These are phyloP conservation scores for Cryptosporidium tyzzeri DNA, from an alignment of 169 alveolate genomes.

Conservation along the genomic window DNA sequence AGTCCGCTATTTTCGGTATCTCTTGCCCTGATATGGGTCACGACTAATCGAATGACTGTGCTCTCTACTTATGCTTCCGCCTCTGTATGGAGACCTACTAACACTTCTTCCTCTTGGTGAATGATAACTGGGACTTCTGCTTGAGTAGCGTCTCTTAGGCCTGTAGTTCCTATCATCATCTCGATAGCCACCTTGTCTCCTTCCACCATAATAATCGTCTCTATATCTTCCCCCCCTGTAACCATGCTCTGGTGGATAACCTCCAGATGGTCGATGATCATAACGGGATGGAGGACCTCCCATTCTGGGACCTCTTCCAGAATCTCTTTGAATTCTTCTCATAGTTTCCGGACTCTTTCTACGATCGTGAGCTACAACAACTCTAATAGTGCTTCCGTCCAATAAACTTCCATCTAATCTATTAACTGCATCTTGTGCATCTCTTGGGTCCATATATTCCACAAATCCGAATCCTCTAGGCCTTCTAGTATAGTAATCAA, in stretches of 20 bases:
- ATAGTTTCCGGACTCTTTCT: conserved; percentile 91
- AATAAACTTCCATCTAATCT: conserved; percentile 87
- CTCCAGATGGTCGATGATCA: conserved; percentile 46
- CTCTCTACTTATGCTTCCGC: conserved; percentile 56
- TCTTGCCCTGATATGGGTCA: conserved; percentile 67
- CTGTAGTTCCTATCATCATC: conserved; percentile 58
- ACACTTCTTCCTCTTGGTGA: conserved; percentile 69
- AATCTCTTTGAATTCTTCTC: conserved; percentile 80
- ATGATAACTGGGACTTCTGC: conserved; percentile 54
- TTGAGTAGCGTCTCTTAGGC: conserved; percentile 40
- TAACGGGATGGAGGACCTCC: conserved; percentile 21
- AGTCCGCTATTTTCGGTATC: conserved; percentile 44
- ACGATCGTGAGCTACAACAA: conserved; percentile 91
- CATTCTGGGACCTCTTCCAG: conserved; percentile 42
- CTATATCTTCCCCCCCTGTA: conserved; percentile 46
- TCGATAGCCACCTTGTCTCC: conserved; percentile 44
- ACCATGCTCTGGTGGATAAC: conserved; percentile 38
- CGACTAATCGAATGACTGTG: conserved; percentile 46
- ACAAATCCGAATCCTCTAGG: conserved; percentile 94
- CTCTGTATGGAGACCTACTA: conserved; percentile 69
- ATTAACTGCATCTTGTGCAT: conserved; percentile 89
- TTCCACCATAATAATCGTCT: conserved; percentile 44
- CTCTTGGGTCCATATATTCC: conserved; percentile 88
- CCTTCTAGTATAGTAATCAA: conserved; percentile 89
- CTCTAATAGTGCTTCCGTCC: conserved; percentile 88